phyloP scores from a whole-genome alignment of 2,329 filamentous ascomycete species.

The Atkinsonella texensis region DNA sequence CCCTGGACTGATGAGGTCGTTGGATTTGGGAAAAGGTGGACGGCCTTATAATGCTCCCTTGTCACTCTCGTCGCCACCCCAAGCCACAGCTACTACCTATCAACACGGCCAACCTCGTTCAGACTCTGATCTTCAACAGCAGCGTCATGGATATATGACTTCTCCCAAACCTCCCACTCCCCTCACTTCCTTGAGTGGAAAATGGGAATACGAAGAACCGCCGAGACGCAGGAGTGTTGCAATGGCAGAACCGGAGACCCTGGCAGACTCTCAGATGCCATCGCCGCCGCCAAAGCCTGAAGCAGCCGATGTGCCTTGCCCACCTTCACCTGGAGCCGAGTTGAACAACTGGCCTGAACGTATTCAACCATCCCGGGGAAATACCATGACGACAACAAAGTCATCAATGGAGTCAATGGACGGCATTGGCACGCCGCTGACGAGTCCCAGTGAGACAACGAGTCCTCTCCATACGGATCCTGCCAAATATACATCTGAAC shows the following conservation, averaged over 20 bases:
- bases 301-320: conserved; percentile 25
- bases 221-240: background rate
- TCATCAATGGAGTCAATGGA: conserved; percentile 41
- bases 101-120: conserved; percentile 32
- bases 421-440: conserved; percentile 36
- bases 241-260: background rate
- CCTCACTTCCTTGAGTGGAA: background rate
- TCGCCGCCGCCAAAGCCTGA: conserved; percentile 8
- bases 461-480: conserved; percentile 34
- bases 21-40: conserved; percentile 23
- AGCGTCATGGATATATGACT: conserved; percentile 5
- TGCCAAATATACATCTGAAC: conserved; percentile 30
- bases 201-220: background rate
- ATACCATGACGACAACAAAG: conserved; percentile 31
- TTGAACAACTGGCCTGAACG: conserved; percentile 20
- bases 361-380: conserved; percentile 24
- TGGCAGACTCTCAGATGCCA: background rate
- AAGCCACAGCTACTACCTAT: conserved; percentile 22
- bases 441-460: conserved; percentile 40
- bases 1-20: conserved; percentile 34
- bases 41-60: conserved; percentile 22
- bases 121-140: conserved; percentile 30
- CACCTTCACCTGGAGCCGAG: conserved; percentile 29
- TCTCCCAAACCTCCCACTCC: background rate
- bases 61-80: conserved; percentile 25